These are phyloP conservation scores for Claviceps fusiformis DNA, from an alignment of 2,329 filamentous ascomycete genomes.

Conservation along the genomic window DNA sequence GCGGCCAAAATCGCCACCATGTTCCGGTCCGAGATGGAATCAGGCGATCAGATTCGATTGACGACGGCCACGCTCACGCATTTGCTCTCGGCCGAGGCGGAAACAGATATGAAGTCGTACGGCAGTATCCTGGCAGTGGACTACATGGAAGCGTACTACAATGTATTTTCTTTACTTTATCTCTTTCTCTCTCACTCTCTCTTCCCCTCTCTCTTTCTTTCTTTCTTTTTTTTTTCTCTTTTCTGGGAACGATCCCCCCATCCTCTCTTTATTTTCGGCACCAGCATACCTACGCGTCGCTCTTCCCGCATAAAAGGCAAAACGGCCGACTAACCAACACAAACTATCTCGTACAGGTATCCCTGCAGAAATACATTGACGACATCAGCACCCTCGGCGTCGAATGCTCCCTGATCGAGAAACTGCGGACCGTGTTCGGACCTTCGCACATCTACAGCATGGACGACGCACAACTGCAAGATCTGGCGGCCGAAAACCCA, in stretches of 20 bases:
- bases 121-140: conserved; percentile 15
- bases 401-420: conserved; percentile 9
- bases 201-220: too few relatives aligned
- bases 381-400: conserved; percentile 13
- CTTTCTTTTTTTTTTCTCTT: too few relatives aligned
- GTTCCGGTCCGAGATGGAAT: neutral
- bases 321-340: too few relatives aligned
- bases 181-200: too few relatives aligned
- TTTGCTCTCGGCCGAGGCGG: neutral
- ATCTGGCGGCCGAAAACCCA: conserved; percentile 12
- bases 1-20: conserved; percentile 4
- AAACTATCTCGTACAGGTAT: conserved; percentile 6
- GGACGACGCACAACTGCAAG: conserved; percentile 6
- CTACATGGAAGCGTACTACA: conserved; percentile 26
- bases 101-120: neutral
- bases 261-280: too few relatives aligned
- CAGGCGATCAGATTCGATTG: neutral
- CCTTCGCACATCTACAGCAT: conserved; percentile 10
- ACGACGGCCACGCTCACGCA: neutral
- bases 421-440: conserved; percentile 9
- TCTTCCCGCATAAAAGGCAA: too few relatives aligned
- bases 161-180: too few relatives aligned
- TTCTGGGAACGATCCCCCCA: neutral
- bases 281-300: too few relatives aligned
- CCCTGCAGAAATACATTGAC: conserved; percentile 9